Percentiles rank a stretch among this genome's conserved stretches.
phyloP scores from a whole-genome alignment of 306 rosid genomes.

The Prunus dulcis region DNA sequence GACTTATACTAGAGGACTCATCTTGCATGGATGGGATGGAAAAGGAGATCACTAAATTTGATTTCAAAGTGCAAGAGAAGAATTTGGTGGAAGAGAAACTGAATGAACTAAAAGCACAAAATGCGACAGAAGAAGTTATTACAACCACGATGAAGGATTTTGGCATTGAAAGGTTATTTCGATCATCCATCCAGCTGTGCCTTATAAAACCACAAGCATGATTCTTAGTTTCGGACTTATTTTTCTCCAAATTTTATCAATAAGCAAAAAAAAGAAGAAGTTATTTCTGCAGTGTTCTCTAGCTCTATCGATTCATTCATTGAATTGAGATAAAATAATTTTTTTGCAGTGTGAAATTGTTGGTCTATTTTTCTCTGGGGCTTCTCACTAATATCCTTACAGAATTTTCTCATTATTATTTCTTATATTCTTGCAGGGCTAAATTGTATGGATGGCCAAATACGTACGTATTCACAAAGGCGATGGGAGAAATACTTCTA shows the following conservation, averaged over 20 bases:
- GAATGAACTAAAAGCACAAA: conserved; percentile 7
- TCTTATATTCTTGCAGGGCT: conserved; percentile 20
- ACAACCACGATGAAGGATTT: conserved; percentile 25
- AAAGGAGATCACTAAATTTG: conserved; percentile 17
- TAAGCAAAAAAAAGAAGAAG: too few species aligned
- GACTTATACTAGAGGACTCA: conserved; percentile 23
- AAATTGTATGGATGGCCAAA: conserved; percentile 46
- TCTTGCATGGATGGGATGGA: conserved; percentile 15
- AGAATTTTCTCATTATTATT: neutral
- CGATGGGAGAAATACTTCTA: conserved; percentile 47
- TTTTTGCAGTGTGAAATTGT: too few species aligned
- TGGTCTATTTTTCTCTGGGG: too few species aligned
- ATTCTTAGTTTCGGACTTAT: too few species aligned
- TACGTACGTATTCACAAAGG: conserved; percentile 40
- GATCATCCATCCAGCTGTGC: too few species aligned
- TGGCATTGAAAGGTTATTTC: conserved; percentile 33
- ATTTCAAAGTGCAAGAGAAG: conserved; percentile 26
- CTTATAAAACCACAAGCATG: too few species aligned
- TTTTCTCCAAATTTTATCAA: too few species aligned
- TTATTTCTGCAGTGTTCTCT: too few species aligned
- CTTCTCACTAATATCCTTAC: too few species aligned
- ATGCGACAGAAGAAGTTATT: conserved; percentile 7
- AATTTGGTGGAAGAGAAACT: conserved; percentile 17
- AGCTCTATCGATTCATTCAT: too few species aligned
- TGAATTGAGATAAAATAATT: too few species aligned